Base-by-base conservation (phyloP, 2,329 filamentous ascomycete genomes). In the Teratosphaeria pseudoeucalypti region DNA sequence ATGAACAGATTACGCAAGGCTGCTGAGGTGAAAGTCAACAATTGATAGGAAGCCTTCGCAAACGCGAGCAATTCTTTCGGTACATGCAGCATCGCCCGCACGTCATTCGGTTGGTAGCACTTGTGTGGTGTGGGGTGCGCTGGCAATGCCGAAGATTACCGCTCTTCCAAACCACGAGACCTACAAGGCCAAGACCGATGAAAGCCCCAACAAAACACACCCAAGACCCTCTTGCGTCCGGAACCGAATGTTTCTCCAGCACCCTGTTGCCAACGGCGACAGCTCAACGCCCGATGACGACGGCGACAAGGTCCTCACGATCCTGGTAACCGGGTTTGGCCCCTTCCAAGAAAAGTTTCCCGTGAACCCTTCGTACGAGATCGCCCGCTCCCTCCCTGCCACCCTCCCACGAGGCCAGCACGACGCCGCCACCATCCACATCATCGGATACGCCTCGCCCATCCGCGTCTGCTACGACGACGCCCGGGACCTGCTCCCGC, bases 361-460 rank as follows among this genome's bases (percentile, higher is more conserved):
- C 32, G 76, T 86, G 61, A 95, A 95, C 70, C 89, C 90, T 9
- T 90, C 90, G 2, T 92, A 84, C 81, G 82, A 92, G 70, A 92
- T 95, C 69, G 85, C 87, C 55, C 80, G 78, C 29, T 78, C 77
- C 23, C 82, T 95, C n/a, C 86, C 89, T 3, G 73, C 81, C 2
- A 81, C 82, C 65, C 81, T 92, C 5, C 82, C 84, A 34, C 43
- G 62, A 57, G 61, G 62, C 55, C 49, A 63, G n/a, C 43, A 58
- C 37, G 67, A 64, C 58, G 69, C 65, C 66, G 69, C 67, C 56
- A 76, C 78, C 10, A 82, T 90, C 58, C 82, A 81, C 64, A 82
- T 91, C 63, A 73, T 86, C 57, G 78, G 84, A 27, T 85, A 90
- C 68, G 83, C 85, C 0, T 76, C 81, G 52, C 81, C 89, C 0